A percentile compares a stretch with the other conserved stretches of the same genome.
Conservation (phyloP, 371 early-diverging fungal species). For the Rhizopus arrhizus region DNA sequence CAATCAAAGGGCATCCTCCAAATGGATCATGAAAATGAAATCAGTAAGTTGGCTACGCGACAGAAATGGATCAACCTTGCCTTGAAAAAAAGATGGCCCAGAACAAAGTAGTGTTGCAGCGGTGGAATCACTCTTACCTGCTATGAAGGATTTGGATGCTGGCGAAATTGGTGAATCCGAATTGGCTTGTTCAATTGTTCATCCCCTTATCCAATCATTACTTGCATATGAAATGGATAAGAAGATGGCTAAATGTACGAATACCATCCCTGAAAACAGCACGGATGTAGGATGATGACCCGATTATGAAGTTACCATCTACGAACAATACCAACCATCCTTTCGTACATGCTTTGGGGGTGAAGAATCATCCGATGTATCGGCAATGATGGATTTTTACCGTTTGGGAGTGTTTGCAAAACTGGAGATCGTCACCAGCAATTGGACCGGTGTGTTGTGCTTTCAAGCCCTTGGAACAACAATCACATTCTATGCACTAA, state of each 20-base stretch:
- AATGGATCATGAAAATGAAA: neutral
- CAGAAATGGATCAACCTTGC: slow-evolving; percentile 10
- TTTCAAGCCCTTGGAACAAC: slow-evolving; percentile 15
- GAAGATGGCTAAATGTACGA: slow-evolving; percentile 3
- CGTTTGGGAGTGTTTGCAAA: slow-evolving; percentile 11
- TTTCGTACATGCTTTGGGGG: slow-evolving; percentile 2
- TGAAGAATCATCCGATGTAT: neutral
- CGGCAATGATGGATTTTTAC: slow-evolving; percentile 5
- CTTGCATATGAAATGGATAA: slow-evolving; percentile 6
- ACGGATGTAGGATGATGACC: slow-evolving; percentile 2
- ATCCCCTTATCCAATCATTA: slow-evolving; percentile 5
- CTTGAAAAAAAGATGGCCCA: slow-evolving; percentile 11
- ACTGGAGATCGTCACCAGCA: slow-evolving; percentile 14
- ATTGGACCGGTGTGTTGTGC: slow-evolving; percentile 12
- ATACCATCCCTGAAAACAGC: slow-evolving; percentile 3
- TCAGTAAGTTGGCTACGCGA: slow-evolving; percentile 7
- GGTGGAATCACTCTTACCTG: slow-evolving; percentile 2
- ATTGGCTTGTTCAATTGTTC: slow-evolving; percentile 9
- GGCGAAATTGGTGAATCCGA: slow-evolving; percentile 6
- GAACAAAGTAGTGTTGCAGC: slow-evolving; percentile 8
- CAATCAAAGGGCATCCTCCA: slow-evolving; percentile 10
- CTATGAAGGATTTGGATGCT: slow-evolving; percentile 8
- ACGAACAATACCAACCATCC: slow-evolving; percentile 3
- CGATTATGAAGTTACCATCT: neutral
- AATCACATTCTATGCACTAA: slow-evolving; percentile 8